Conservation (phyloP, 1,284 basidiomycete genomes). For the Ganoderma lucidum region DNA sequence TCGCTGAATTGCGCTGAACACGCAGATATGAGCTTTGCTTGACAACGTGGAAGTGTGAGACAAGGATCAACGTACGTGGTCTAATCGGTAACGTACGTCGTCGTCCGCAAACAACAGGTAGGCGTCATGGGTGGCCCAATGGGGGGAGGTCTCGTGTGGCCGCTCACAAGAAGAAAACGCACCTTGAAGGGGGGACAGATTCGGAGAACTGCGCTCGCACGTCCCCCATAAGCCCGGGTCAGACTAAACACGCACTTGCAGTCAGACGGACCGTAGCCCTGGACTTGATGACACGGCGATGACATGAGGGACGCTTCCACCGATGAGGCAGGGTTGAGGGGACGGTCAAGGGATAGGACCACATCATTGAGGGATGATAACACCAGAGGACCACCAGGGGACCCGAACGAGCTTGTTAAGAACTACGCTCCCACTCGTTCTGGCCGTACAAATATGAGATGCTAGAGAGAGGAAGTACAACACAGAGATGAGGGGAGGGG, state of each 20-base stretch:
- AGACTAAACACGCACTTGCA: slow-evolving; percentile 1
- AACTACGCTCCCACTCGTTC: slow-evolving; percentile 56
- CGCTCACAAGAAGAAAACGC: background rate
- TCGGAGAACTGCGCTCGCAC: slow-evolving; percentile 48
- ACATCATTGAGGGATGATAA: background rate
- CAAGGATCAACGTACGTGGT: background rate
- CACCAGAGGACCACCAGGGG: background rate
- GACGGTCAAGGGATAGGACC: slow-evolving; percentile 7
- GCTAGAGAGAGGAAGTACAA: slow-evolving; percentile 14
- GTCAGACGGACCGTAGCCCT: background rate
- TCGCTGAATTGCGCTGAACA: background rate
- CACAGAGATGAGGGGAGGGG: slow-evolving; percentile 3
- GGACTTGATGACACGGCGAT: background rate
- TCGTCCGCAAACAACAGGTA: background rate
- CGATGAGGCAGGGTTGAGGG: background rate
- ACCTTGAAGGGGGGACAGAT: slow-evolving; percentile 33
- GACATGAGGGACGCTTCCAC: no score
- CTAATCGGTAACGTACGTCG: background rate
- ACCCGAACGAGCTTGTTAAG: slow-evolving; percentile 52
- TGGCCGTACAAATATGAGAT: slow-evolving; percentile 12
- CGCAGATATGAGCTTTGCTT: background rate
- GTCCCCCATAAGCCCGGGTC: slow-evolving; percentile 5
- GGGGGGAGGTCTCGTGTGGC: slow-evolving; percentile 10
- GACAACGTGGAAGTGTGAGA: background rate
- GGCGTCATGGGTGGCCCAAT: background rate